Conservation (phyloP, 345 rosid species). For the Brassica juncea region DNA sequence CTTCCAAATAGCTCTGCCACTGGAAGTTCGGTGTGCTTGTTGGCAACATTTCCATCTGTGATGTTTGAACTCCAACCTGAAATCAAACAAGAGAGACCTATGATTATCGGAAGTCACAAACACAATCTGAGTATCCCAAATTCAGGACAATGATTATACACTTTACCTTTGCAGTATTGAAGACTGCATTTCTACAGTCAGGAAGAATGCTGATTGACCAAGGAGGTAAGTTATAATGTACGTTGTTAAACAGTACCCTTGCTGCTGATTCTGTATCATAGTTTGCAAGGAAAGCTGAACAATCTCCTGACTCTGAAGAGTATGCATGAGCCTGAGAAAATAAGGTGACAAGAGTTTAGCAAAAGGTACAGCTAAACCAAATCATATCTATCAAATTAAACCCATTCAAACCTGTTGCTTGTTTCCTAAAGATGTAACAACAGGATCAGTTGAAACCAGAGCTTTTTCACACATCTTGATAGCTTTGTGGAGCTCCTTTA, state of each 20-base stretch:
- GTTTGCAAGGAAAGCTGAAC: slow-evolving; percentile 96
- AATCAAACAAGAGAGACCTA: slow-evolving; percentile 11
- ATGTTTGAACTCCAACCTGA: slow-evolving; percentile 94
- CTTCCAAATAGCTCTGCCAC: slow-evolving; percentile 93
- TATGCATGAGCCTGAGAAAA: slow-evolving; percentile 75
- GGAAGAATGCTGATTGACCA: slow-evolving; percentile 99
- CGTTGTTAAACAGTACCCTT: slow-evolving; percentile 83
- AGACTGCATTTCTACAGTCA: slow-evolving; percentile 94
- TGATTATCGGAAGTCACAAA: not conserved
- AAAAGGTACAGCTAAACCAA: slow-evolving; percentile 17
- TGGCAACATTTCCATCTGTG: slow-evolving; percentile 89
- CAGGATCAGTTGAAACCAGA: slow-evolving; percentile 83
- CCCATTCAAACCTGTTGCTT: slow-evolving; percentile 68
- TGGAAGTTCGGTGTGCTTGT: slow-evolving; percentile 51
- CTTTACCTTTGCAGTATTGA: slow-evolving; percentile 92
- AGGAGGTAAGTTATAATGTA: slow-evolving; percentile 96
- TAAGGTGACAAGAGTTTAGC: slow-evolving; percentile 22
- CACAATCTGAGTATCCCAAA: not conserved
- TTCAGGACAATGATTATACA: not conserved
- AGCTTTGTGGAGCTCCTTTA: slow-evolving; percentile 93
- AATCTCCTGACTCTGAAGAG: slow-evolving; percentile 75
- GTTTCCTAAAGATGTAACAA: slow-evolving; percentile 76
- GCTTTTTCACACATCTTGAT: slow-evolving; percentile 93
- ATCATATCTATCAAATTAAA: not conserved
- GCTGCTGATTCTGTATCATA: slow-evolving; percentile 81